A percentile compares a stretch with the other conserved stretches of the same genome.
These are phyloP conservation scores for Fusarium equiseti DNA, from an alignment of 2,329 filamentous ascomycete genomes.

Conservation along the genomic window DNA sequence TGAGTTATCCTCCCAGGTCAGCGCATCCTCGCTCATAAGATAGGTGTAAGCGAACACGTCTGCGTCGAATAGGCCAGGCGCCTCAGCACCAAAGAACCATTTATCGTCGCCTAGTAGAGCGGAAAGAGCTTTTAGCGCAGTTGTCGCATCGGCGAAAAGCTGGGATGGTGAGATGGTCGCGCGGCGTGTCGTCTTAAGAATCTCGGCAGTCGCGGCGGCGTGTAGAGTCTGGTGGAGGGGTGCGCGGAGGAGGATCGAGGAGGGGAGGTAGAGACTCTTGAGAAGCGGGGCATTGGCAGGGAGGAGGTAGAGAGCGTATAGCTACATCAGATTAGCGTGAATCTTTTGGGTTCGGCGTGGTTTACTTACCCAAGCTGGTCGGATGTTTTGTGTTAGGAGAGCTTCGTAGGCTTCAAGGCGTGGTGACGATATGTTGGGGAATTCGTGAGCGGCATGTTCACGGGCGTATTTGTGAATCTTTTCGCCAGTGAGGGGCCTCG, in stretches of 20 bases:
- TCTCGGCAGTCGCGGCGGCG: conserved; percentile 78
- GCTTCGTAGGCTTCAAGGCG: conserved; percentile 81
- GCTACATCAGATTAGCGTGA: conserved; percentile 56
- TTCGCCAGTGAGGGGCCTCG: conserved; percentile 56
- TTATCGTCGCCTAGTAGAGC: conserved; percentile 54
- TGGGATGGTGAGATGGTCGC: conserved; percentile 49
- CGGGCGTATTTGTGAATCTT: conserved; percentile 78
- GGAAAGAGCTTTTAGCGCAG: conserved; percentile 62
- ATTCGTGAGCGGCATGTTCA: conserved; percentile 54
- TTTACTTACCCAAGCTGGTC: conserved; percentile 81
- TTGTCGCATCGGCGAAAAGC: conserved; percentile 59
- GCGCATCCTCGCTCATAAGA: conserved; percentile 74
- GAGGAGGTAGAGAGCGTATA: conserved; percentile 85
- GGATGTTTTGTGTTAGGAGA: conserved; percentile 80
- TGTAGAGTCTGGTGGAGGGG: conserved; percentile 75
- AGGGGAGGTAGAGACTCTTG: conserved; percentile 77
- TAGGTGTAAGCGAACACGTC: conserved; percentile 91
- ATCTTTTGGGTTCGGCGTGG: background rate
- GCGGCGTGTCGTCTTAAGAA: conserved; percentile 71
- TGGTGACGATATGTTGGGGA: conserved; percentile 64
- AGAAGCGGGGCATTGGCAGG: conserved; percentile 77
- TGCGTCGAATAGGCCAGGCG: conserved; percentile 85
- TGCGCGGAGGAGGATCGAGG: conserved; percentile 71
- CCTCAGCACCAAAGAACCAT: conserved; percentile 64
- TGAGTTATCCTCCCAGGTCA: conserved; percentile 74